Evolutionary conservation across 2,329 filamentous ascomycete genomes (phyloP).

Genomic region (Malbranchea zuffiana): DNA sequence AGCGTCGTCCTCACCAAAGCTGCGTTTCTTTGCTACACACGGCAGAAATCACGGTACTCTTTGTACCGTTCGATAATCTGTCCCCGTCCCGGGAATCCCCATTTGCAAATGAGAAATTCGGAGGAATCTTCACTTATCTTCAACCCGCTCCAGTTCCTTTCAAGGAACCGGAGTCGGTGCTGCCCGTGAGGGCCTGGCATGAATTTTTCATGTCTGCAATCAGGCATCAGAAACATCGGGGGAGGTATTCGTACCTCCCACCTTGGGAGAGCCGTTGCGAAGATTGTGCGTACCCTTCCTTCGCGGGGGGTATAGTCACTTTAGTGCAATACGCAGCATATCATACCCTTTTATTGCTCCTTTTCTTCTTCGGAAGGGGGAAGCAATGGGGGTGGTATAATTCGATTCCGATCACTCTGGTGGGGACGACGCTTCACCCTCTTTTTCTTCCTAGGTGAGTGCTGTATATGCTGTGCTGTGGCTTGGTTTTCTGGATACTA

Average conservation of each 20-base stretch:
- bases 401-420: conserved; percentile 92
- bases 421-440: conserved; percentile 61
- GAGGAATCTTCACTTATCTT: conserved; percentile 70
- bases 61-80: conserved; percentile 12
- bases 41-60: conserved; percentile 38
- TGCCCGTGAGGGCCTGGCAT: conserved; percentile 82
- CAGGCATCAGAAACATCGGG: conserved; percentile 87
- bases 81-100: conserved; percentile 12
- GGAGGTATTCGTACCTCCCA: conserved; percentile 36
- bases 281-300: conserved; percentile 61
- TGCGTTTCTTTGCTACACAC: conserved; percentile 91
- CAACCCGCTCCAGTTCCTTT: conserved; percentile 27
- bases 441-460: conserved; percentile 43
- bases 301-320: conserved; percentile 49
- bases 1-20: conserved; percentile 81
- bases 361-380: conserved; percentile 21
- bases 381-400: conserved; percentile 48
- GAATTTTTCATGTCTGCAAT: conserved; percentile 65
- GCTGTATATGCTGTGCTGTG: conserved; percentile 11
- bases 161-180: conserved; percentile 36
- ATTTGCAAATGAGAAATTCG: conserved; percentile 92
- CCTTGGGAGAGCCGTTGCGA: conserved; percentile 90
- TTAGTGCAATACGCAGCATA: conserved; percentile 95
- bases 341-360: too few relatives aligned
- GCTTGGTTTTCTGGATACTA: conserved; percentile 21